A percentile compares a stretch with the other conserved stretches of the same genome.
phyloP scores from a whole-genome alignment of 495 filamentous ascomycete species.

The Immersiella caudata region DNA sequence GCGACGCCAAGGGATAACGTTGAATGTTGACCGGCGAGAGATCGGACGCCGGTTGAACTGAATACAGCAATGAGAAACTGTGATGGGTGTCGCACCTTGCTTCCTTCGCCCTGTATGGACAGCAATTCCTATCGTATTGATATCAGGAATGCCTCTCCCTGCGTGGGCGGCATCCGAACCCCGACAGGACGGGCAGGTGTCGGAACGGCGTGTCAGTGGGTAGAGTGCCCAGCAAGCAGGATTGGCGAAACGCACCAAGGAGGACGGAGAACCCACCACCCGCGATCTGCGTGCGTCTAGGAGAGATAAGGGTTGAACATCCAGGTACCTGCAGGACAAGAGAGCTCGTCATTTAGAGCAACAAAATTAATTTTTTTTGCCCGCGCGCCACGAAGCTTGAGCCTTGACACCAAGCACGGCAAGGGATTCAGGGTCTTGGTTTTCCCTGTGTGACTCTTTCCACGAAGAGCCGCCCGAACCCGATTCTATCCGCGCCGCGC shows the following conservation, averaged over 20 bases:
- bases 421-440: too few species aligned
- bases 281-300: not conserved
- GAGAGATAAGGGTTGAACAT: not conserved
- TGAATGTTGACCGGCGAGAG: not conserved
- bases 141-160: not conserved
- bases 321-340: not conserved
- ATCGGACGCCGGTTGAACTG: not conserved
- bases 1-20: not conserved
- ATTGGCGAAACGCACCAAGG: not conserved
- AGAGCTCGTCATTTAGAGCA: not conserved
- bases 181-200: constrained; percentile 6
- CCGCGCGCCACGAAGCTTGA: not conserved
- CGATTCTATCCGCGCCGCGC: constrained; percentile 3
- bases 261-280: constrained; percentile 3
- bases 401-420: too few species aligned
- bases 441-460: too few species aligned
- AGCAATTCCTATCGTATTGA: not conserved
- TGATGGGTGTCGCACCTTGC: not conserved
- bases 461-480: not conserved
- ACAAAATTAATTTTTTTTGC: too few species aligned
- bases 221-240: not conserved
- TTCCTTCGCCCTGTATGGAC: not conserved
- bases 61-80: not conserved
- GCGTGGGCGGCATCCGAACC: constrained; percentile 6
- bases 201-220: not conserved